Conservation (phyloP, 2,329 filamentous ascomycete species). For the Juglanconis sp. region DNA sequence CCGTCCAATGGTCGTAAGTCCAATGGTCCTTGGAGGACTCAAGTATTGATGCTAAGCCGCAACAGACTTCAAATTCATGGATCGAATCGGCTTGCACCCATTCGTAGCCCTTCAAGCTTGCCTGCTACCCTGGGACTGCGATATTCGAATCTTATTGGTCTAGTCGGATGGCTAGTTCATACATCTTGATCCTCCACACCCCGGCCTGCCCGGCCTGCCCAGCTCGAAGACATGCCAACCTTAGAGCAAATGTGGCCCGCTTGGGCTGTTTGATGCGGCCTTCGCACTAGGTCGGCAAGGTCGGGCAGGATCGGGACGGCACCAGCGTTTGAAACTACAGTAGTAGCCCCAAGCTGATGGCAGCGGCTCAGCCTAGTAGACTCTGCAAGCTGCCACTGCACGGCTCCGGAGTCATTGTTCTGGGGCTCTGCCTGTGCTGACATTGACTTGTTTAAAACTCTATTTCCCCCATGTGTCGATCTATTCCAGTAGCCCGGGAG, state of each 20-base stretch:
- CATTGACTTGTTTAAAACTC: background rate
- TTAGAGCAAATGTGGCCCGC: too few relatives aligned
- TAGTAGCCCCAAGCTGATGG: background rate
- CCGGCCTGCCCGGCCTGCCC: too few relatives aligned
- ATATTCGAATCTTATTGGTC: background rate
- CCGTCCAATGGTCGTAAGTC: too few relatives aligned
- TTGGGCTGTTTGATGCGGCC: background rate
- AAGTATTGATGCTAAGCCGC: too few relatives aligned
- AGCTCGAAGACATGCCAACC: too few relatives aligned
- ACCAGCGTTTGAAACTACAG: background rate
- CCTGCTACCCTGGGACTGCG: background rate
- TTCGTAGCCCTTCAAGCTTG: too few relatives aligned
- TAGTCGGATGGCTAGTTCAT: background rate
- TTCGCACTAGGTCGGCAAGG: background rate
- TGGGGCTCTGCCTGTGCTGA: background rate
- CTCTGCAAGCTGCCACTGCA: background rate
- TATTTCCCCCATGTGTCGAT: background rate
- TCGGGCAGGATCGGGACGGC: background rate
- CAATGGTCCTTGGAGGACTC: too few relatives aligned
- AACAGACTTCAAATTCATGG: too few relatives aligned
- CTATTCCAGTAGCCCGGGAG: background rate
- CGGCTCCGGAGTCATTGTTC: background rate
- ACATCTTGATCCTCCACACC: background rate
- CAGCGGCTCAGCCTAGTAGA: background rate
- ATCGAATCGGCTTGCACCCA: too few relatives aligned